These are phyloP conservation scores for Tulasnella sp. DNA, from an alignment of 768 basidiomycete species.

Conservation along the genomic window DNA sequence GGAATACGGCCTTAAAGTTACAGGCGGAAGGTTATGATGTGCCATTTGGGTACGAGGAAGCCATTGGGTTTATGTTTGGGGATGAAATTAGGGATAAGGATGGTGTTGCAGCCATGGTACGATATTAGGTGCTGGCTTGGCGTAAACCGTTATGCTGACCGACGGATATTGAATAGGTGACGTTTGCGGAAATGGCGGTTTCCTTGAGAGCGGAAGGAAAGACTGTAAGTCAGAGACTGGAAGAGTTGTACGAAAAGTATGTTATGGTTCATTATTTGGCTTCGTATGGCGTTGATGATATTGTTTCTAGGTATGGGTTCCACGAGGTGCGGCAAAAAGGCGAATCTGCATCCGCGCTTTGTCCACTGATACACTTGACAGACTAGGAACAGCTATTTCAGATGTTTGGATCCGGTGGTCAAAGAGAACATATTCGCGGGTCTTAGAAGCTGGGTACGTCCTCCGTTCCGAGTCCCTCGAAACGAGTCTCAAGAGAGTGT, in stretches of 20 bases:
- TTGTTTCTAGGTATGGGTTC: constrained; percentile 45
- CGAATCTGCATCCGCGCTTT: not conserved
- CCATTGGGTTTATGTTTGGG: constrained; percentile 86
- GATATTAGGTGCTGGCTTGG: constrained; percentile 1
- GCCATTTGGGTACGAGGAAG: constrained; percentile 82
- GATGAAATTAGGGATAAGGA: constrained; percentile 73
- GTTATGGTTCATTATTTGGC: not conserved
- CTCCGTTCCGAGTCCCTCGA: not conserved
- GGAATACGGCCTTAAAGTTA: constrained; percentile 62
- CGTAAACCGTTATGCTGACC: not conserved
- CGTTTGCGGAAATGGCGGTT: constrained; percentile 56
- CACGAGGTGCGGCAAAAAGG: constrained; percentile 69
- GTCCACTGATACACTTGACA: constrained; percentile 23
- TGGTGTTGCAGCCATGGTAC: constrained; percentile 68
- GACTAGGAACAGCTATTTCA: constrained; percentile 76
- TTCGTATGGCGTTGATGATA: not conserved
- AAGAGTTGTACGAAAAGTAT: constrained; percentile 28
- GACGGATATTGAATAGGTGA: constrained; percentile 32
- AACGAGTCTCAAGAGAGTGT: not conserved
- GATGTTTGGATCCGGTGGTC: constrained; percentile 47
- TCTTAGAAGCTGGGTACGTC: constrained; percentile 37
- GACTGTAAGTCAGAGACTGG: constrained; percentile 44
- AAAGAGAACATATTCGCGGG: constrained; percentile 56
- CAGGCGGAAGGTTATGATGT: constrained; percentile 55
- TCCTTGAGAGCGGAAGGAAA: constrained; percentile 39